Percentiles rank a stretch among this genome's conserved stretches.
Evolutionary conservation across 1,284 basidiomycete genomes (phyloP).

Genomic region (Sutorius eximius): DNA sequence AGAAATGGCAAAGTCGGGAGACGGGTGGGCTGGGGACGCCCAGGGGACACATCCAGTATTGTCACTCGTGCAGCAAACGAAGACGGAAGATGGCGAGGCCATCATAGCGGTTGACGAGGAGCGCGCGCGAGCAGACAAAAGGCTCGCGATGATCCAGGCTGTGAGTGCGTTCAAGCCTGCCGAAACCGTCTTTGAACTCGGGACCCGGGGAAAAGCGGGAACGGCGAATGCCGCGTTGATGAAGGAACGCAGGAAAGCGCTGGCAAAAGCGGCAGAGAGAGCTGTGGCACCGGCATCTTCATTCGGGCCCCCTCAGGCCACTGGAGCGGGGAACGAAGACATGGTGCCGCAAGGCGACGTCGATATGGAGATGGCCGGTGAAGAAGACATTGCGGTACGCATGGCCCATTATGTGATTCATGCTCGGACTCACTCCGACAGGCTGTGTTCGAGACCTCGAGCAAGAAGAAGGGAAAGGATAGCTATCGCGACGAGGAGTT

Average conservation of each 20-base stretch:
- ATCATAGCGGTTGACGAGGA: constrained; percentile 18
- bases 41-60: constrained; percentile 73
- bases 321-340: constrained; percentile 38
- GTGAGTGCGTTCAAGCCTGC: constrained; percentile 83
- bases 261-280: constrained; percentile 63
- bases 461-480: constrained; percentile 45
- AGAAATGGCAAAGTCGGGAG: constrained; percentile 74
- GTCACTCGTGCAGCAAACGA: constrained; percentile 36
- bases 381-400: constrained; percentile 72
- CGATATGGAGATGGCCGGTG: constrained; percentile 69
- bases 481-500: constrained; percentile 81
- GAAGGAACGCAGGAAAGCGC: constrained; percentile 83
- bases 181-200: constrained; percentile 94
- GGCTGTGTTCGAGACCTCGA: constrained; percentile 73
- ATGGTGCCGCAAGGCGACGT: constrained; percentile 29
- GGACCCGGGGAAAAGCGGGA: constrained; percentile 65
- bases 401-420: not conserved
- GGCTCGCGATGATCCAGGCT: constrained; percentile 69
- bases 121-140: constrained; percentile 50
- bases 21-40: constrained; percentile 67
- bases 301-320: constrained; percentile 36
- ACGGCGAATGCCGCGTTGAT: constrained; percentile 74
- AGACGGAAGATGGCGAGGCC: constrained; percentile 33
- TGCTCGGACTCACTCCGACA: constrained; percentile 35
- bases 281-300: constrained; percentile 39